Evolutionary conservation across 768 basidiomycete genomes (phyloP).

Genomic region (Serendipita indica): DNA sequence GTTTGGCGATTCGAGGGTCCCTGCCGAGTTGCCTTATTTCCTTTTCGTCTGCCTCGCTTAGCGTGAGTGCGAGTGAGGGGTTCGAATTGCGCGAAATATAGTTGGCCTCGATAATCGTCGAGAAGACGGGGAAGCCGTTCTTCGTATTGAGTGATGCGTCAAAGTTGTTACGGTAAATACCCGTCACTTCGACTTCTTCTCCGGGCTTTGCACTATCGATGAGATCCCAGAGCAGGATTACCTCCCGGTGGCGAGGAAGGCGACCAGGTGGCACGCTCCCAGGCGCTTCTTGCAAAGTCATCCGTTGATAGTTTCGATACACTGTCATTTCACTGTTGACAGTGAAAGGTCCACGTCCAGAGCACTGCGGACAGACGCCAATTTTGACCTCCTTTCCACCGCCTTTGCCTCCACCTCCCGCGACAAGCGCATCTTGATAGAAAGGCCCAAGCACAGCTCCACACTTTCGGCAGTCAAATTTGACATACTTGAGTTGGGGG

Average conservation of each 20-base stretch:
- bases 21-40: conserved; percentile 75
- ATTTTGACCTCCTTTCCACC: conserved; percentile 70
- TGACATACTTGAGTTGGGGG: conserved; percentile 98
- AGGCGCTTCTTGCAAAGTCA: conserved; percentile 96
- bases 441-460: conserved; percentile 90
- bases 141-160: conserved; percentile 96
- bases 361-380: conserved; percentile 88
- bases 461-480: conserved; percentile 95
- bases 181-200: conserved; percentile 97
- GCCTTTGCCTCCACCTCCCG: conserved; percentile 5
- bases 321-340: conserved; percentile 99
- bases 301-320: conserved; percentile 96
- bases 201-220: conserved; percentile 98
- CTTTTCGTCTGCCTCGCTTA: conserved; percentile 93
- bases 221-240: conserved; percentile 92
- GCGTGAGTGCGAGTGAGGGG: conserved; percentile 90
- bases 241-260: conserved; percentile 90
- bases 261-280: conserved; percentile 97
- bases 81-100: conserved; percentile 99
- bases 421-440: conserved; percentile 80
- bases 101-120: conserved; percentile 94
- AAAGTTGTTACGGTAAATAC: conserved; percentile 96
- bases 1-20: conserved; percentile 90
- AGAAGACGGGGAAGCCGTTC: conserved; percentile 99
- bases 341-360: conserved; percentile 85